phyloP scores from a whole-genome alignment of 805 yeast species.

The Candida ovalis region DNA sequence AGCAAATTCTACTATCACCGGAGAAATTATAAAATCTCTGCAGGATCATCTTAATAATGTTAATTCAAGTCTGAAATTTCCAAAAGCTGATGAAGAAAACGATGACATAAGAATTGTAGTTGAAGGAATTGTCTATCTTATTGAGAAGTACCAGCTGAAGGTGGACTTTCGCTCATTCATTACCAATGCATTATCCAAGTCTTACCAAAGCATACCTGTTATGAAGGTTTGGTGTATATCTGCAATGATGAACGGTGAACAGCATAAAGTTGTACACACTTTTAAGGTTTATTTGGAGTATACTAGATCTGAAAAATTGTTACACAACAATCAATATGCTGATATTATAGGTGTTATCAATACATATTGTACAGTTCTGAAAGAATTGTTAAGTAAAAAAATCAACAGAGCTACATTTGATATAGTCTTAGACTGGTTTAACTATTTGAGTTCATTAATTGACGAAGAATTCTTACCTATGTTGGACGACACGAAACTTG shows the following conservation, averaged over 20 bases:
- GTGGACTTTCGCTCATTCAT: slow-evolving; percentile 26
- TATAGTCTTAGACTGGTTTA: slow-evolving; percentile 16
- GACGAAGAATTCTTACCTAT: slow-evolving; percentile 6
- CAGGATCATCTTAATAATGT: slow-evolving; percentile 10
- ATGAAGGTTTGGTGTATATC: slow-evolving; percentile 33
- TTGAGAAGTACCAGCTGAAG: slow-evolving; percentile 8
- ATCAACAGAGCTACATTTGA: slow-evolving; percentile 14
- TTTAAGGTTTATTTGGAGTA: slow-evolving; percentile 42
- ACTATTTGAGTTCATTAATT: slow-evolving; percentile 7
- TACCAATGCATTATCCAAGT: slow-evolving; percentile 35
- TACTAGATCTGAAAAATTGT: slow-evolving; percentile 33
- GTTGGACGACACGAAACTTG: slow-evolving; percentile 9
- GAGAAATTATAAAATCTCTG: slow-evolving; percentile 2
- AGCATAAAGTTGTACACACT: slow-evolving; percentile 26
- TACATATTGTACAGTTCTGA: slow-evolving; percentile 17
- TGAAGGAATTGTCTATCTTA: slow-evolving; percentile 23
- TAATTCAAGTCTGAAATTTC: slow-evolving; percentile 35
- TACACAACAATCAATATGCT: slow-evolving; percentile 31
- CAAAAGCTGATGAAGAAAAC: slow-evolving; percentile 38
- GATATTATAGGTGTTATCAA: slow-evolving; percentile 35
- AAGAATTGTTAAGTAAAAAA: slow-evolving; percentile 6
- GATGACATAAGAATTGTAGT: slow-evolving; percentile 31
- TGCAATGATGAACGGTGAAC: slow-evolving; percentile 21
- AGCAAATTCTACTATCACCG: neutral
- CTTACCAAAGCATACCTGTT: slow-evolving; percentile 43